Percentiles rank a stretch among this genome's conserved stretches.
Evolutionary conservation across 1,139 yeast genomes (phyloP).

Genomic region (Blastobotrys raffinosifermentans): DNA sequence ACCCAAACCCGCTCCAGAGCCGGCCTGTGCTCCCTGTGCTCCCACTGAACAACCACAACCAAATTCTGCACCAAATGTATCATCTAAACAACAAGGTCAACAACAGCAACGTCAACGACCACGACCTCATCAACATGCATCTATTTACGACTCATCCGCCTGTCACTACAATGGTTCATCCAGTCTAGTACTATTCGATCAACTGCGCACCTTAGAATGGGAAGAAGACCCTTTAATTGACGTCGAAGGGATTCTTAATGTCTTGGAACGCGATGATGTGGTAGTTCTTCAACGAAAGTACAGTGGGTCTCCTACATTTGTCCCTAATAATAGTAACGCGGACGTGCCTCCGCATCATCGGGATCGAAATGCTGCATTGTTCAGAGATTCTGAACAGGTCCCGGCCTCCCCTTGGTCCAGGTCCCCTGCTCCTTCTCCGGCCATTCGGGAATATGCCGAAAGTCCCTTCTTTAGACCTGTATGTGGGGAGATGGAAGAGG

Average conservation of each 20-base stretch:
- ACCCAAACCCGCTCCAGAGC: too few species aligned
- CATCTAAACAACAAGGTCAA: too few species aligned
- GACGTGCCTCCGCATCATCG: neutral
- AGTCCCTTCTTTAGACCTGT: constrained; percentile 25
- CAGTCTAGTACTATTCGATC: constrained; percentile 24
- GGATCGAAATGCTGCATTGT: neutral
- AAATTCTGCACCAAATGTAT: too few species aligned
- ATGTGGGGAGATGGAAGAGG: constrained; percentile 20
- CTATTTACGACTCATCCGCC: too few species aligned
- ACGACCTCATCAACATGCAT: too few species aligned
- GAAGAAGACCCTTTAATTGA: constrained; percentile 32
- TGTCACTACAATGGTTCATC: too few species aligned
- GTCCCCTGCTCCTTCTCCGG: constrained; percentile 34
- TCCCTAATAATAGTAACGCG: neutral
- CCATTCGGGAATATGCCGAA: constrained; percentile 23
- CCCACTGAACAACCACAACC: too few species aligned
- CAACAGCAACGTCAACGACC: too few species aligned
- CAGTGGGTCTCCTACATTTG: constrained; percentile 5
- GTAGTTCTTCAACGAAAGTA: constrained; percentile 30
- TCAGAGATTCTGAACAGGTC: constrained; percentile 29
- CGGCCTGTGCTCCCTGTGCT: too few species aligned
- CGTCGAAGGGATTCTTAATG: constrained; percentile 27
- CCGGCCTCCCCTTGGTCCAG: constrained; percentile 30
- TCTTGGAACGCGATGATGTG: constrained; percentile 25
- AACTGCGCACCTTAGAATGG: constrained; percentile 27